Evolutionary conservation across 805 yeast species (phyloP), one percentile per base, ranked within the genome.

Genomic region (Metschnikowia arizonensis): DNA sequence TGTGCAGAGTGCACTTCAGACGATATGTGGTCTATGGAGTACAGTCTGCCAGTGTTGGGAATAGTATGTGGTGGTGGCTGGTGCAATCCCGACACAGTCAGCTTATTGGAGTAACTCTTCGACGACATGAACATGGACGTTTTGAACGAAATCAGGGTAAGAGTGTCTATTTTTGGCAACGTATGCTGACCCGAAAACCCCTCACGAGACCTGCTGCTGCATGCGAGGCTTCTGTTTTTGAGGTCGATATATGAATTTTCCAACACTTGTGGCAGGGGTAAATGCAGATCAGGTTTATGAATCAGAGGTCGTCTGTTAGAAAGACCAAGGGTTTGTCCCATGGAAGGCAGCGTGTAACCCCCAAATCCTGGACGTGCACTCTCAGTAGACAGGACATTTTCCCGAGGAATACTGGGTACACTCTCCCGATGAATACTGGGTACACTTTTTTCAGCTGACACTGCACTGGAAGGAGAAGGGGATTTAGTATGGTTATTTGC

Each of bases 61-160:
- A 34, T 24, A 14, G 38, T 10, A 5, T 23, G 38, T 8, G 28
- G 38, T 8, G 28, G 38, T 14, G 38, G 29, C 19, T 34, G 38
- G 12, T 14, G 38, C 12, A 23, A 17, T 9, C 40, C 32, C 4
- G 33, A 12, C 5, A 21, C 26, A 19, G 9, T n/a, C 7, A 15
- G 25, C n/a, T 37, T 28, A n/a, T 11, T 19, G 17, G 40, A 37
- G 12, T 37, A 9, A 10, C n/a, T 37, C 12, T 24, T 24, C 8
- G 40, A 23, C 11, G 40, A 15, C 40, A 29, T 30, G 49, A 71
- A 71, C 64, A 71, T 70, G 4, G 70, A 62, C 2, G 75, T 69
- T 43, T 71, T 71, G 58, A 71, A 71, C 10, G 73, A 60, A 24
- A 71, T 65, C 42, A 59, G 62, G 5, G 71, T 68, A 42, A 60